These are phyloP conservation scores for Boletus eberwhitei DNA, from an alignment of 768 basidiomycete species.

Conservation along the genomic window DNA sequence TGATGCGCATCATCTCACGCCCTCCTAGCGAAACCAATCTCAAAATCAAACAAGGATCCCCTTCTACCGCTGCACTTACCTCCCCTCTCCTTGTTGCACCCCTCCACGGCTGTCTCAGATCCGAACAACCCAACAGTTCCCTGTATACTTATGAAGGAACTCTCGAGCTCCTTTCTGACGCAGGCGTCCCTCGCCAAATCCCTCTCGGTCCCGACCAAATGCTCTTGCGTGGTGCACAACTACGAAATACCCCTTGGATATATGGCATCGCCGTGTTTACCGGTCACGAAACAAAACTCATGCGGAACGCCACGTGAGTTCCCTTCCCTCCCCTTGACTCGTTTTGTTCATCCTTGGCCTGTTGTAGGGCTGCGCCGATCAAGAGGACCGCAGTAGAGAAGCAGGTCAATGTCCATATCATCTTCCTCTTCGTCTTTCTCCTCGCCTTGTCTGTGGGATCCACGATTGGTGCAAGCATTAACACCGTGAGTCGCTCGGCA, in stretches of 20 bases:
- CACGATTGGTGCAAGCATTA: conserved; percentile 87
- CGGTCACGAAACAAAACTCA: conserved; percentile 97
- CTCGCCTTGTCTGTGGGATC: conserved; percentile 87
- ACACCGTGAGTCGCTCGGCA: conserved; percentile 48
- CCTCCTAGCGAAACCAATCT: conserved; percentile 85
- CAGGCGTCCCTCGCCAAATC: conserved; percentile 69
- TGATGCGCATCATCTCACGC: not conserved
- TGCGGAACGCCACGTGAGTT: conserved; percentile 95
- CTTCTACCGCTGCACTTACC: conserved; percentile 74
- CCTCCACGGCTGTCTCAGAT: conserved; percentile 81
- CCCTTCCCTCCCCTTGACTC: not conserved
- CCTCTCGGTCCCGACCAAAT: conserved; percentile 95
- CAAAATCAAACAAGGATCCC: conserved; percentile 95
- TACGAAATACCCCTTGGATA: conserved; percentile 95
- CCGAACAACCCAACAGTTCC: conserved; percentile 97
- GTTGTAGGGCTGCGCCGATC: conserved; percentile 82
- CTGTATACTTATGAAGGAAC: conserved; percentile 94
- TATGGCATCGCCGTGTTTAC: conserved; percentile 94
- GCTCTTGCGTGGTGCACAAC: conserved; percentile 88
- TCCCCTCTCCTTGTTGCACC: conserved; percentile 70
- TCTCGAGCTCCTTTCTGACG: conserved; percentile 54
- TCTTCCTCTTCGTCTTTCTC: conserved; percentile 88
- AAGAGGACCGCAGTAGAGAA: conserved; percentile 95
- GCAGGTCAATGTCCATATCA: conserved; percentile 94
- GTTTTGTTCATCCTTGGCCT: not conserved